phyloP scores from a whole-genome alignment of 2,329 filamentous ascomycete species.

The Incumbomyces delicatus region DNA sequence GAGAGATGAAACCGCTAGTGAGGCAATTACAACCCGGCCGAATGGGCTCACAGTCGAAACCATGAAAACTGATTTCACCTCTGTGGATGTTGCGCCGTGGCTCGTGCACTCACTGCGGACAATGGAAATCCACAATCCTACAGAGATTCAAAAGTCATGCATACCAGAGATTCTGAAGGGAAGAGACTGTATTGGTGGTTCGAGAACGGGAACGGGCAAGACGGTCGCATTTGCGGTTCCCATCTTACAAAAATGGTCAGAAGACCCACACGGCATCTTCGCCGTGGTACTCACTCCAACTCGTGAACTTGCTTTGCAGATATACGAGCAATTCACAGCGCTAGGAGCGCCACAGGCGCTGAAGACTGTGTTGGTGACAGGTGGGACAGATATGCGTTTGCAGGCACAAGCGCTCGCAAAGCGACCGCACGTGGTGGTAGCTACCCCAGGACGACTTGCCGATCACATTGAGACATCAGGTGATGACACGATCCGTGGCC shows the following conservation, averaged over 20 bases:
- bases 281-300: conserved; percentile 83
- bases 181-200: conserved; percentile 88
- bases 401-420: conserved; percentile 77
- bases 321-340: conserved; percentile 91
- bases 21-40: background rate
- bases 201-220: conserved; percentile 91
- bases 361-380: conserved; percentile 81
- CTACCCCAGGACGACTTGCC: conserved; percentile 83
- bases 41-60: conserved; percentile 4
- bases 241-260: conserved; percentile 85
- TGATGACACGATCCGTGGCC: conserved; percentile 74
- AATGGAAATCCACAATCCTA: conserved; percentile 79
- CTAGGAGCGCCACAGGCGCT: conserved; percentile 80
- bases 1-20: background rate
- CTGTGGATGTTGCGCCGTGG: conserved; percentile 71
- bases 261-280: conserved; percentile 86
- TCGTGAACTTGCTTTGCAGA: conserved; percentile 85
- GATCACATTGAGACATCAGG: conserved; percentile 90
- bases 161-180: conserved; percentile 90
- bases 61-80: conserved; percentile 54
- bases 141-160: conserved; percentile 82
- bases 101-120: conserved; percentile 66
- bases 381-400: conserved; percentile 81
- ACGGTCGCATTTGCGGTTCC: conserved; percentile 92
- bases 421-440: conserved; percentile 84